Evolutionary conservation across 768 basidiomycete species (phyloP).

Genomic region (Serendipita sp.): DNA sequence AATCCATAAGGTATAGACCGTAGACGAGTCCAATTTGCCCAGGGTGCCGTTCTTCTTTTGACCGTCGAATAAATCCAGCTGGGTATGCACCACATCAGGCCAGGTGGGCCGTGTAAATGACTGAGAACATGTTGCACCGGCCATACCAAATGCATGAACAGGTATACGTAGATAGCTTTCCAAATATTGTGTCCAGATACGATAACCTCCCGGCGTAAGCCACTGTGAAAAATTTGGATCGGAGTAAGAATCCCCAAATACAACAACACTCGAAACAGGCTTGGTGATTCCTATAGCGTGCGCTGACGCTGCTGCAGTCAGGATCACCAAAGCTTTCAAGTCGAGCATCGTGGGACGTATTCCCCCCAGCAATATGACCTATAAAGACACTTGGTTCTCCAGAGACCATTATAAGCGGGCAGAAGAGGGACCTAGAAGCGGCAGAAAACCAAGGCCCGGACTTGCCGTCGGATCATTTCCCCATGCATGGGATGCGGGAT

Average conservation of each 20-base stretch:
- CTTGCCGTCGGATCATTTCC: too few relatives aligned
- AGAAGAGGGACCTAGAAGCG: too few relatives aligned
- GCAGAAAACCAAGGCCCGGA: too few relatives aligned
- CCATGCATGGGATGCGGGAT: too few relatives aligned
- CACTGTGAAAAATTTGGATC: not conserved
- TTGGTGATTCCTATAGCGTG: not conserved
- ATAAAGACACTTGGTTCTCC: too few relatives aligned
- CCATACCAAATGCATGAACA: conserved; percentile 34
- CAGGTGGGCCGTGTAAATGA: conserved; percentile 18
- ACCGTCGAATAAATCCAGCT: conserved; percentile 35
- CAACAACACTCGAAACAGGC: not conserved
- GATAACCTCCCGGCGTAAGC: not conserved
- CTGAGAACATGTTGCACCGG: conserved; percentile 54
- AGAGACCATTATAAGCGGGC: too few relatives aligned
- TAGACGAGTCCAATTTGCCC: conserved; percentile 24
- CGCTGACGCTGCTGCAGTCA: too few relatives aligned
- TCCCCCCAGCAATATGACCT: too few relatives aligned
- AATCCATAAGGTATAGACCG: conserved; percentile 53
- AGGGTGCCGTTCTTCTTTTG: conserved; percentile 6
- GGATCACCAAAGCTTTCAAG: too few relatives aligned
- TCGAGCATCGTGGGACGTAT: too few relatives aligned
- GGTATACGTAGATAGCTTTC: not conserved
- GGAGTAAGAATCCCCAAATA: not conserved
- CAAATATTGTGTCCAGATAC: conserved; percentile 15
- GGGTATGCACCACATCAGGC: conserved; percentile 41